Evolutionary conservation across 1,139 yeast genomes (phyloP).

Genomic region (Candida freyschussii): DNA sequence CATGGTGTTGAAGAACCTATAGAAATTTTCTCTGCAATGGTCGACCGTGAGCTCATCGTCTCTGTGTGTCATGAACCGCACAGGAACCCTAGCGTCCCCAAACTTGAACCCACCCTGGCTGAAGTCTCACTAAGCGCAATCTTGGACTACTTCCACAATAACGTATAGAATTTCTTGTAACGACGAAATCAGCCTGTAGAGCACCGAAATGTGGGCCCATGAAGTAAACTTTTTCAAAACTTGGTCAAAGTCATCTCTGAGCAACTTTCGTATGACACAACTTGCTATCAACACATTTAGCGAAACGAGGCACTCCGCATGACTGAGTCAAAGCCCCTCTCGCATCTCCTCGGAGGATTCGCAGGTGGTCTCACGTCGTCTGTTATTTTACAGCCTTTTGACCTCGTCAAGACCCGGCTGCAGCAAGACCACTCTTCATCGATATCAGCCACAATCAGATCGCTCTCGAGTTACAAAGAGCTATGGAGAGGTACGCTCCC

Average conservation of each 20-base stretch:
- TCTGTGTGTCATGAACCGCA: slow-evolving; percentile 10
- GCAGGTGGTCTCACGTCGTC: slow-evolving; percentile 84
- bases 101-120: slow-evolving; percentile 2
- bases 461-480: slow-evolving; percentile 44
- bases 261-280: too few species aligned
- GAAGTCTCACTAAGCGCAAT: slow-evolving; percentile 7
- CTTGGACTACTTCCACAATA: slow-evolving; percentile 4
- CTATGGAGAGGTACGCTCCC: slow-evolving; percentile 95
- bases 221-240: too few species aligned
- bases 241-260: too few species aligned
- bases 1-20: slow-evolving; percentile 5
- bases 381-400: slow-evolving; percentile 81
- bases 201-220: too few species aligned
- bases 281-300: too few species aligned
- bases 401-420: slow-evolving; percentile 79
- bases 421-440: slow-evolving; percentile 61
- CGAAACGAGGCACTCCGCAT: too few species aligned
- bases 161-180: too few species aligned
- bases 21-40: slow-evolving; percentile 8
- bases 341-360: slow-evolving; percentile 79
- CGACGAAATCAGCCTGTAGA: too few species aligned
- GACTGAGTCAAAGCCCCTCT: slow-evolving; percentile 14
- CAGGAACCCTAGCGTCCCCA: slow-evolving; percentile 1
- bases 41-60: slow-evolving; percentile 7
- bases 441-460: slow-evolving; percentile 39